Evolutionary conservation across 306 rosid genomes (phyloP).

Genomic region (Bauhinia variegata): DNA sequence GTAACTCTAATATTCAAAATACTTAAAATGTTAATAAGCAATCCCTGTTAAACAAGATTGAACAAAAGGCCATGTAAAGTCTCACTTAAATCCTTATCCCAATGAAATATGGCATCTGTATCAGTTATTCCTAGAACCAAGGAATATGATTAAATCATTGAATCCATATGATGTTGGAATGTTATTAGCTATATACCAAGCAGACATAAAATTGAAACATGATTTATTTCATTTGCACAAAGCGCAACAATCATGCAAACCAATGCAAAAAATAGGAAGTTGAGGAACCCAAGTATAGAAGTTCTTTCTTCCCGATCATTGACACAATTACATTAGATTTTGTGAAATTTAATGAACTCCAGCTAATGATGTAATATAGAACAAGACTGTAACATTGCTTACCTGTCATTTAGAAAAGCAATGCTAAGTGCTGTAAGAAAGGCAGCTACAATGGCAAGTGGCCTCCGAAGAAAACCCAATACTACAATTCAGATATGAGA

Average conservation of each 20-base stretch:
- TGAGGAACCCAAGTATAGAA: background rate
- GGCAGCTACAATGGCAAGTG: slow-evolving; percentile 80
- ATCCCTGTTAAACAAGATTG: too few relatives aligned
- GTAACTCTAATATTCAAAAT: too few relatives aligned
- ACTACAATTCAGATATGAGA: slow-evolving; percentile 52
- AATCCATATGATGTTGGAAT: background rate
- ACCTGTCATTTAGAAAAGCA: slow-evolving; percentile 97
- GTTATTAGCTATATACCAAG: background rate
- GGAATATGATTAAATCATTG: background rate
- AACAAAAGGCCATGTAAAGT: too few relatives aligned
- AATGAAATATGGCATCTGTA: too few relatives aligned
- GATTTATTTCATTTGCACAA: slow-evolving; percentile 12
- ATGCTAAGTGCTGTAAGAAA: slow-evolving; percentile 81
- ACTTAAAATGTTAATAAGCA: too few relatives aligned
- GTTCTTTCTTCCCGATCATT: background rate
- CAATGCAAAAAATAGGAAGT: background rate
- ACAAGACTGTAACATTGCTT: slow-evolving; percentile 2
- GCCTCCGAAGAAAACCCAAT: slow-evolving; percentile 87
- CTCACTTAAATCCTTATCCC: too few relatives aligned
- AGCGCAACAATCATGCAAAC: slow-evolving; percentile 10
- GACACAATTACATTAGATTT: background rate
- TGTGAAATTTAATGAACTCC: slow-evolving; percentile 21
- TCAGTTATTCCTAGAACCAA: background rate
- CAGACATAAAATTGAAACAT: slow-evolving; percentile 11
- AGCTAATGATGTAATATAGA: background rate